Conservation (phyloP, 129 eudicot genomes). For the Lonicera japonica region DNA sequence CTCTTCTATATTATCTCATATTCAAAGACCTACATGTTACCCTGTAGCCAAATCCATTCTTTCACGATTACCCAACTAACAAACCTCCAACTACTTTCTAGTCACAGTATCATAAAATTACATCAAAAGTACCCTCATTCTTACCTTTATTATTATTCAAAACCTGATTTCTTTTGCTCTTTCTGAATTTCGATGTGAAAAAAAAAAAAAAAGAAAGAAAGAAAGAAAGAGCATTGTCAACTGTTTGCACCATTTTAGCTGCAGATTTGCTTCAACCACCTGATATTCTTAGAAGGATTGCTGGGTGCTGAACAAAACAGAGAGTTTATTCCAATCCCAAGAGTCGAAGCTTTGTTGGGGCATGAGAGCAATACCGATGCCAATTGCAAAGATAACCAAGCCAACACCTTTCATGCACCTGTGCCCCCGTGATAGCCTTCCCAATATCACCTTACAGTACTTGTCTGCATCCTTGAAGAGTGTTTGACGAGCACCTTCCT, state of each 20-base stretch:
- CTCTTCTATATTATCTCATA: neutral
- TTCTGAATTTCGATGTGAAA: conserved; percentile 2
- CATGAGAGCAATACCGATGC: conserved; percentile 35
- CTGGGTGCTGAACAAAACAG: conserved; percentile 23
- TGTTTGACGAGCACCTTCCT: conserved; percentile 24
- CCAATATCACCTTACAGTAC: conserved; percentile 30
- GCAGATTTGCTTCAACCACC: conserved; percentile 2
- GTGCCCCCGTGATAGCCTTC: conserved; percentile 35
- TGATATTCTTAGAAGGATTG: conserved; percentile 9
- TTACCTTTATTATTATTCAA: neutral
- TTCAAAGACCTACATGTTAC: neutral
- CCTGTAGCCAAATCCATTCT: neutral
- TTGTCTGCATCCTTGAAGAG: conserved; percentile 45
- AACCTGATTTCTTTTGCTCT: neutral
- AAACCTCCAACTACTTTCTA: neutral
- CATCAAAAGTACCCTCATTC: conserved; percentile 8
- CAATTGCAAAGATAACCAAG: conserved; percentile 18
- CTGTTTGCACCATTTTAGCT: neutral
- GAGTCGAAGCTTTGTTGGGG: conserved; percentile 29
- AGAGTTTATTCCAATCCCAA: conserved; percentile 29
- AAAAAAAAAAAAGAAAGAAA: no score
- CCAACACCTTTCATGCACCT: conserved; percentile 37
- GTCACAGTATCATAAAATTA: neutral
- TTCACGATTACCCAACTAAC: neutral
- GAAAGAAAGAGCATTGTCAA: neutral